phyloP scores from a whole-genome alignment of 2,329 filamentous ascomycete genomes.

The Corniculantispora saksenae region DNA sequence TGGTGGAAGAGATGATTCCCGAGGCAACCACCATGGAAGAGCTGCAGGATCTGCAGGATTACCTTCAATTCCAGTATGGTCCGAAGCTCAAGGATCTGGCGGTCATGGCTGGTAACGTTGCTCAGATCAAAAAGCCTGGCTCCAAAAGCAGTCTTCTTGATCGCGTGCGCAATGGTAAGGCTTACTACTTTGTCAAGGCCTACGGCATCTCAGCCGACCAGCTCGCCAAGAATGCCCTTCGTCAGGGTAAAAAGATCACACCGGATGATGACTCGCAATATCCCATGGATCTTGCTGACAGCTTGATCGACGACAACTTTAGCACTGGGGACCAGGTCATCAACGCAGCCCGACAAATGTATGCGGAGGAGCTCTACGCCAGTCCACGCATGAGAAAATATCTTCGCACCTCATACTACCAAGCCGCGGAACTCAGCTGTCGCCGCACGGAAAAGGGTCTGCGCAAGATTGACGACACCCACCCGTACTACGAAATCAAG shows the following conservation, averaged over 20 bases:
- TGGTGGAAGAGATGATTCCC: conserved; percentile 80
- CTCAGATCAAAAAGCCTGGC: conserved; percentile 77
- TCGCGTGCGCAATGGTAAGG: conserved; percentile 76
- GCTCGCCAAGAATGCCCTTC: conserved; percentile 82
- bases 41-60: conserved; percentile 93
- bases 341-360: conserved; percentile 80
- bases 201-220: conserved; percentile 90
- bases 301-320: conserved; percentile 71
- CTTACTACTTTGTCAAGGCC: conserved; percentile 80
- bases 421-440: conserved; percentile 81
- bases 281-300: conserved; percentile 86
- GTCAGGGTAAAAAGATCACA: conserved; percentile 74
- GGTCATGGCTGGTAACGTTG: conserved; percentile 60
- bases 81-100: conserved; percentile 79
- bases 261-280: conserved; percentile 80
- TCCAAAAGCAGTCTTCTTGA: conserved; percentile 80
- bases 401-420: conserved; percentile 81
- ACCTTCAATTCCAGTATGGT: conserved; percentile 91
- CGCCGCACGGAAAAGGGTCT: conserved; percentile 91
- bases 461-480: conserved; percentile 88
- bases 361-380: conserved; percentile 83
- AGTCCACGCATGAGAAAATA: conserved; percentile 89
- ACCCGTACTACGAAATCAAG: conserved; percentile 97
- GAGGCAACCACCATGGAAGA: conserved; percentile 88
- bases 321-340: conserved; percentile 75